Conservation (phyloP, 1,139 yeast genomes). For the Blastobotrys malaysiensis region DNA sequence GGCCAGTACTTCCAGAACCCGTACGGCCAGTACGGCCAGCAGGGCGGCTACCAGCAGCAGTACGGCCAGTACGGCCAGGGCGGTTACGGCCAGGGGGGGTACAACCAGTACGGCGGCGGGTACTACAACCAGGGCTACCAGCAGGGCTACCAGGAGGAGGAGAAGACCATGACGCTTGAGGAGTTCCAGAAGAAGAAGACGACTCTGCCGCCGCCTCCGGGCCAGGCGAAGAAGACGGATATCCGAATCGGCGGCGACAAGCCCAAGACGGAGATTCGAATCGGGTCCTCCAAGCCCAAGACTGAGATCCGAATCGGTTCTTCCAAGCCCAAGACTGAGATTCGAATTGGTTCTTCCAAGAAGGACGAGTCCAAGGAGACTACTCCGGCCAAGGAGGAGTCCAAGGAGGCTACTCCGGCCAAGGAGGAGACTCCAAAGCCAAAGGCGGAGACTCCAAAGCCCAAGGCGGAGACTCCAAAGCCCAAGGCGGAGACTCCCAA, state of each 20-base stretch:
- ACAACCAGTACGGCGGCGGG: conserved; percentile 27
- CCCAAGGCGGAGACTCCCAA: conserved; percentile 17
- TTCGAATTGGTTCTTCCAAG: conserved; percentile 10
- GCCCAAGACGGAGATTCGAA: conserved; percentile 14
- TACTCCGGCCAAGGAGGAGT: conserved; percentile 24
- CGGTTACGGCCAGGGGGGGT: conserved; percentile 32
- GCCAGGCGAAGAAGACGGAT: conserved; percentile 26
- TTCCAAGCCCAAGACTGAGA: conserved; percentile 17
- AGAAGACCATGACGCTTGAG: conserved; percentile 70
- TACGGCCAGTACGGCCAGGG: conserved; percentile 33
- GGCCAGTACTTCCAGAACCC: conserved; percentile 33
- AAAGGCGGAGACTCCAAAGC: conserved; percentile 38
- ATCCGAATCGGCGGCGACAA: conserved; percentile 18
- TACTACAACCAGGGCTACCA: conserved; percentile 29
- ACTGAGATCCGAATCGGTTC: conserved; percentile 14
- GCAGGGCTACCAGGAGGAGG: conserved; percentile 26
- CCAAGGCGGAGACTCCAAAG: conserved; percentile 11
- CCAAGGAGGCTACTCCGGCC: conserved; percentile 34
- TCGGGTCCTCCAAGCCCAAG: conserved; percentile 12
- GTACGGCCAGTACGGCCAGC: conserved; percentile 39
- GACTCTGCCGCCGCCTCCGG: conserved; percentile 25
- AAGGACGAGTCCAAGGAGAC: conserved; percentile 7
- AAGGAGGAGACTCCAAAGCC: conserved; percentile 25
- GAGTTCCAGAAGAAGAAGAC: conserved; percentile 70
- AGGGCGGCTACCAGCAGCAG: conserved; percentile 29